Base-by-base conservation (phyloP, 805 yeast genomes). In the Candida pseudofarinosa region DNA sequence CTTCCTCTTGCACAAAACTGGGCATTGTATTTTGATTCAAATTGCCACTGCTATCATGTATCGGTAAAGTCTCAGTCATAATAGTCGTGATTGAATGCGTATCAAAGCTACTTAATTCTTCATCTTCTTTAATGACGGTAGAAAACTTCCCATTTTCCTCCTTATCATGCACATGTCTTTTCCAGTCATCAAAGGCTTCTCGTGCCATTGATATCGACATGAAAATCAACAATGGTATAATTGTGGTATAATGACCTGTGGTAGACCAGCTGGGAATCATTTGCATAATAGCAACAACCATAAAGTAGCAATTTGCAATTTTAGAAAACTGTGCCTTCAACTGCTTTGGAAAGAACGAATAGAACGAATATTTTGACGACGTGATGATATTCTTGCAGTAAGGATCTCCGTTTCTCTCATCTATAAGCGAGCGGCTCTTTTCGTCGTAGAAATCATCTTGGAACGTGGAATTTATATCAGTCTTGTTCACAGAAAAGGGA, bases 241-340 rank as follows among this genome's bases (percentile, higher is more conserved):
- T 91, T 1, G 99, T 93, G 3, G 98, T 93, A 58, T 81, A 88
- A 10, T 89, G 85, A 46, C 98, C 99, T 0, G 99, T 93, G 4
- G 99, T 88, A 1, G 97, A 88, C 97, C 97, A 93, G 2, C 89
- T 80, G 0, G 99, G 98, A 38, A 93, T 83, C 90, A 91, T 83
- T 60, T 93, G 99, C 71, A 93, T 70, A 47, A 93, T 85, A 2
- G 98, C 90, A 14, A 93, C 93, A 2, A 81, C 73, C 76, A 93
- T 67, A 64, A 93, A 93, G 62, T 93, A 91, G 47, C 90, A 73
- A 59, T 93, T 93, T 20, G 99, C 99, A 36, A 93, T 56, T 58
- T 88, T 91, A 18, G 96, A 88, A 56, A 93, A 91, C 62, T 93
- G 99, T 3, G 93, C 96, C 48, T 80, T 74, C 32, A 93, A 61